Base-by-base conservation (phyloP, 371 early-diverging fungal genomes). In the Actinomortierella wolfii region DNA sequence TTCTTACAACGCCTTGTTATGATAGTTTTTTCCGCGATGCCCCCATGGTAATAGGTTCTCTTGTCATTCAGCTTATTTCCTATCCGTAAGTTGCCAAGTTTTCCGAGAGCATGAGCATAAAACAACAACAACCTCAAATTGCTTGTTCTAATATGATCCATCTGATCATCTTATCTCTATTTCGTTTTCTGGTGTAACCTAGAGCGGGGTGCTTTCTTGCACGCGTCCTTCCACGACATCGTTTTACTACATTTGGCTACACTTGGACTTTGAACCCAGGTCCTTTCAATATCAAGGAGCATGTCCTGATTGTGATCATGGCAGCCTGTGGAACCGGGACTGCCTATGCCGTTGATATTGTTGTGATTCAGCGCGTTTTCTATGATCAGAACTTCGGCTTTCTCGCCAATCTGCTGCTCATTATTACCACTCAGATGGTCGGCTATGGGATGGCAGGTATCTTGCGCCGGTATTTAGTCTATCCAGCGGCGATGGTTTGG, bases 401-500 rank as follows among this genome's bases (percentile, higher is more conserved):
- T 54, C 76, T 83, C 3, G 83, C 85, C 47, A 81, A 81, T 39
- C 51, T 90, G 4, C 60, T 87, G 1, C 67, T 91, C 28, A 77
- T 92, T n/a, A 51, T 91, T 56, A 82, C 87, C 1, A 89, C 92
- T 24, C 86, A 89, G 57, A 26, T 89, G 28, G 70, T 92, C 54
- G 96, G 96, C n/a, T 94, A 89, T 67, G 93, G 94, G 20, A 82
- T 94, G 59, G 91, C 94, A 15, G 96, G 95, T 29, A 62, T 92
- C 14, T 71, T 83, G 40, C 84, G 92, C 24, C 79, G 85, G 18
- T 92, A 84, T 66, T 79, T 94, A 8, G 92, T 96, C 13, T 80
- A 85, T 26, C 94, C 94, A 14, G 79, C 86, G 0, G 79, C 81
- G 7, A 94, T 96, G 94, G 79, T 94, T 26, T 97, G 96, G 96